Evolutionary conservation across 2,329 filamentous ascomycete genomes (phyloP).

Genomic region (Fusarium avenaceum): DNA sequence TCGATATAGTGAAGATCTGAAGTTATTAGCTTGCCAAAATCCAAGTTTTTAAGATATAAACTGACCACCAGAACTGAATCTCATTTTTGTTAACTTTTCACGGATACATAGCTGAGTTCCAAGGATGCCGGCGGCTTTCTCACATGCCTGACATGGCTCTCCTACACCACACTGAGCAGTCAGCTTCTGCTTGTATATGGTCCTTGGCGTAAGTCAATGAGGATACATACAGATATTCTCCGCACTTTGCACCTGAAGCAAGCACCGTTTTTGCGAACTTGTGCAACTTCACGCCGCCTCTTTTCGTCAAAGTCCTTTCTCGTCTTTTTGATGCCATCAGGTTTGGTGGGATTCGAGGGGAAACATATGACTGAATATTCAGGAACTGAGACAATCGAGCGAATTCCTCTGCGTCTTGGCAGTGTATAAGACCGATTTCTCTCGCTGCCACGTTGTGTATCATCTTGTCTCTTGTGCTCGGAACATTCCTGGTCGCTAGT

Average conservation of each 20-base stretch:
- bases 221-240: constrained; percentile 46
- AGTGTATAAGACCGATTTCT: neutral
- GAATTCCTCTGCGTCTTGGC: constrained; percentile 9
- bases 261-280: constrained; percentile 47
- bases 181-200: constrained; percentile 10
- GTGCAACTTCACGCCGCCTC: constrained; percentile 47
- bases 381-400: constrained; percentile 24
- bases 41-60: neutral
- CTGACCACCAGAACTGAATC: constrained; percentile 48
- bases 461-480: constrained; percentile 6
- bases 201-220: constrained; percentile 1
- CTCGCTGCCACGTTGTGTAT: constrained; percentile 6
- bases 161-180: constrained; percentile 47
- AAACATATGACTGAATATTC: constrained; percentile 49
- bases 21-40: neutral
- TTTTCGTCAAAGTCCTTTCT: constrained; percentile 48
- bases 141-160: constrained; percentile 45
- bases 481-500: constrained; percentile 16
- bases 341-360: constrained; percentile 47
- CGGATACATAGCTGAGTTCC: constrained; percentile 47
- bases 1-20: constrained; percentile 50
- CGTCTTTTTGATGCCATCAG: constrained; percentile 48
- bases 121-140: constrained; percentile 46
- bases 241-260: constrained; percentile 49
- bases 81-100: constrained; percentile 49